Base-by-base conservation (phyloP, 2,329 filamentous ascomycete species). In the Colletotrichum gloeosporioides region DNA sequence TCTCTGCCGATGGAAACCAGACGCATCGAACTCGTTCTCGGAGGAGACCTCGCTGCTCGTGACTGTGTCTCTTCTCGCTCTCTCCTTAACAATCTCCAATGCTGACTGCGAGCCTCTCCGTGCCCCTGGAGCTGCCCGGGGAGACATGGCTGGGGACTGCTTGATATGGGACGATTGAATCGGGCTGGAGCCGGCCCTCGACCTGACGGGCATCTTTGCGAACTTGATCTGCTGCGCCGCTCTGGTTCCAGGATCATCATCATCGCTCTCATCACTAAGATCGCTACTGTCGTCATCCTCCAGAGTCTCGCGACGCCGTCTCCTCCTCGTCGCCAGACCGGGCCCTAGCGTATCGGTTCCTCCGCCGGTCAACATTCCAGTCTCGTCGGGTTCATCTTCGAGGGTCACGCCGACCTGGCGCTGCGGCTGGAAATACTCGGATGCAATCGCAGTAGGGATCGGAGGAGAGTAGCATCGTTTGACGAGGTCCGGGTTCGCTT, bases 191-290 rank as follows among this genome's bases (percentile, higher is more conserved):
- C 95, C 96, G 31, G 96, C 95, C 72, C 96, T 93, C 79, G 92
- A 93, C 34, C 96, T 92, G 59, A 98, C 90, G 2, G 97, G 96
- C 95, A 98, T 96, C 86, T 99, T 99, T 65, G 94, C 93, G 85
- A 99, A 99, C 82, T 96, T 96, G 83, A 99, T 98, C 83, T 98
- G 95, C 82, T 98, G 95, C 4, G 94, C 94, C 61, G 95, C 94
- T 70, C 94, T 85, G 77, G 90, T 88, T 69, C 93, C 91, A 1
- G 89, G 88, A 71, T 95, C 93, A 77, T 92, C 90, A 73, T 95
- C 93, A 67, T 97, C 95, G 80, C 94, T 96, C 79, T 96, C 94
- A 80, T 97, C 95, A 82, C 93, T 96, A 70, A 96, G 86, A 80
- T 96, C 95, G 81, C 94, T 96, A 84, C 95, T 97, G 81, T 96